Conservation (phyloP, 148 eudicot genomes). For the Vaccinium myrtillus region DNA sequence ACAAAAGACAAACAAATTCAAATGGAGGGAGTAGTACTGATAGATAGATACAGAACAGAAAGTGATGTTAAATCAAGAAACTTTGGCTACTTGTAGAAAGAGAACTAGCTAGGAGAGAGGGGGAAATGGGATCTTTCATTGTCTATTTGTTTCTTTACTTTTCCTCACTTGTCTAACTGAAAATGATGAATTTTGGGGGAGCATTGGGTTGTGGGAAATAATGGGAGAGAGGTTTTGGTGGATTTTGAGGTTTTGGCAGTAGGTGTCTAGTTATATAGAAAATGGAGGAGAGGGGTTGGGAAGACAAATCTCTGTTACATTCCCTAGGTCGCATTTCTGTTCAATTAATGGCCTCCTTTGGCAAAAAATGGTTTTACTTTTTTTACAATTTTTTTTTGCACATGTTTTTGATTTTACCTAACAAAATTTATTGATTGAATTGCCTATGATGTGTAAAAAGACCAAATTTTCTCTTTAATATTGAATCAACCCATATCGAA, state of each 20-base stretch:
- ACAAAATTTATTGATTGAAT: not conserved
- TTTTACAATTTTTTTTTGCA: no score
- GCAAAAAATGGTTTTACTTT: no score
- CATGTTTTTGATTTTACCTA: not conserved
- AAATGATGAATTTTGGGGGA: constrained; percentile 41
- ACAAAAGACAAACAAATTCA: no score
- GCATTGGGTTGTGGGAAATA: constrained; percentile 49
- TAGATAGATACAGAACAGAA: constrained; percentile 20
- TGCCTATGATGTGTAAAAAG: not conserved
- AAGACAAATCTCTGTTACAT: not conserved
- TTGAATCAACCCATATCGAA: not conserved
- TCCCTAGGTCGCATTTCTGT: not conserved
- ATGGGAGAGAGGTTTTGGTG: constrained; percentile 23
- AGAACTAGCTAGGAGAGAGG: constrained; percentile 19
- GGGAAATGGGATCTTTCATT: not conserved
- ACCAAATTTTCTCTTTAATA: not conserved
- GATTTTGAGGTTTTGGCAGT: constrained; percentile 4
- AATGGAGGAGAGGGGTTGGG: not conserved
- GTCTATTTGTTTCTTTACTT: constrained; percentile 19
- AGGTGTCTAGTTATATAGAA: not conserved
- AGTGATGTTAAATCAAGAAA: constrained; percentile 35
- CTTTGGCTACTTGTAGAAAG: not conserved
- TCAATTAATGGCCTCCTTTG: no score
- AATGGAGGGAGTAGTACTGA: not conserved
- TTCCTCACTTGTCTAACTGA: constrained; percentile 39